Conservation (phyloP, 176 grass and related monocot genomes). For the Phoenix dactylifera region DNA sequence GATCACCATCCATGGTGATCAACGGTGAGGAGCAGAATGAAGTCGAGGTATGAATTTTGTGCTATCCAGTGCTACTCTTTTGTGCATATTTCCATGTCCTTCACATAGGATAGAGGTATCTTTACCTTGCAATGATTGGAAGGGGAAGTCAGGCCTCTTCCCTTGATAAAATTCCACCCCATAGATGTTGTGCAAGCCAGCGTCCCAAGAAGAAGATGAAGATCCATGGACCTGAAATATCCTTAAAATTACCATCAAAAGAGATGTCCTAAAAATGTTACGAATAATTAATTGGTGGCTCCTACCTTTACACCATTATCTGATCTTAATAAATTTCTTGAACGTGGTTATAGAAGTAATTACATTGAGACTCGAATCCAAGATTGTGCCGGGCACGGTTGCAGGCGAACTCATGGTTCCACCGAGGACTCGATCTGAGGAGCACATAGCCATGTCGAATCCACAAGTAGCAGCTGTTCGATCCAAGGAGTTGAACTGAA, state of each 20-base stretch:
- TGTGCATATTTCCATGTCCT: too few relatives aligned
- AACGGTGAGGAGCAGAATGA: too few relatives aligned
- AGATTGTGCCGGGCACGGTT: conserved; percentile 11
- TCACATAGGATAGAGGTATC: background rate
- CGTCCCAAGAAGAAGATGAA: conserved; percentile 38
- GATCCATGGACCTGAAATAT: conserved; percentile 38
- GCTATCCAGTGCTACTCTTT: too few relatives aligned
- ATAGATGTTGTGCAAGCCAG: conserved; percentile 35
- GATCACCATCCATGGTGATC: too few relatives aligned
- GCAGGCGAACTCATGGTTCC: conserved; percentile 6
- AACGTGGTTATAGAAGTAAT: too few relatives aligned
- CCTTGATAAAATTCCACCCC: conserved; percentile 21
- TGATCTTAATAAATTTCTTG: too few relatives aligned
- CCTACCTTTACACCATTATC: too few relatives aligned
- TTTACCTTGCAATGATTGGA: conserved; percentile 63
- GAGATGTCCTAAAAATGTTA: conserved; percentile 7
- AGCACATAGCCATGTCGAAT: conserved; percentile 46
- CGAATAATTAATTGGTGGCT: too few relatives aligned
- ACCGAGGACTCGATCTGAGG: conserved; percentile 15
- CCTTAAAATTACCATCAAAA: background rate
- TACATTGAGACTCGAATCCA: conserved; percentile 52
- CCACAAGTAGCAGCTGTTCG: conserved; percentile 22
- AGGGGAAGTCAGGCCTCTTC: conserved; percentile 36
- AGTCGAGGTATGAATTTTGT: too few relatives aligned
- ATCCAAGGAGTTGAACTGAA: conserved; percentile 52